Conservation (phyloP, 768 basidiomycete species). For the Agaricus blazei region DNA sequence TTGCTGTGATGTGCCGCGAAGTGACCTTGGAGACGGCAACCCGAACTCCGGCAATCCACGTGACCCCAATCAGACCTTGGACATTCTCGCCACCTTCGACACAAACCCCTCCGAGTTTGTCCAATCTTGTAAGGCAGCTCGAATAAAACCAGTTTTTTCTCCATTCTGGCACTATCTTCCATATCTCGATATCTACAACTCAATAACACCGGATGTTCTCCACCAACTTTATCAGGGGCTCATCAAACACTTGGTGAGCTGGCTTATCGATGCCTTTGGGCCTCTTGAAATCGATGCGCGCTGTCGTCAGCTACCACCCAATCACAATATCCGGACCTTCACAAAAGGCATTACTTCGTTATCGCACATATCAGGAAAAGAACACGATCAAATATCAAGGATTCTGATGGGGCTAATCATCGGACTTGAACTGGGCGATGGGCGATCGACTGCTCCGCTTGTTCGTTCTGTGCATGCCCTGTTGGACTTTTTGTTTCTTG, state of each 20-base stretch:
- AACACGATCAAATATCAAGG: slow-evolving; percentile 28
- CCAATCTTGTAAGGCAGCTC: background rate
- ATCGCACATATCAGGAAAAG: slow-evolving; percentile 25
- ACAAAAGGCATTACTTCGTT: slow-evolving; percentile 28
- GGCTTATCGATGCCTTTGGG: slow-evolving; percentile 14
- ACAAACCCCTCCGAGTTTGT: background rate
- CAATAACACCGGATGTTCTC: slow-evolving; percentile 41
- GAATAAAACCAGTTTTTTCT: background rate
- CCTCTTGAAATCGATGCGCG: slow-evolving; percentile 29
- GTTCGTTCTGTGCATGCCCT: slow-evolving; percentile 18
- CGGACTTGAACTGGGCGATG: slow-evolving; percentile 15
- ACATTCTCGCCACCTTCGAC: background rate
- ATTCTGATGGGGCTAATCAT: slow-evolving; percentile 27
- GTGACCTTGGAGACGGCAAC: slow-evolving; percentile 17
- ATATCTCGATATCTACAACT: slow-evolving; percentile 30
- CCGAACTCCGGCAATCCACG: background rate
- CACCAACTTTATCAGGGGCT: slow-evolving; percentile 19
- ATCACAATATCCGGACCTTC: slow-evolving; percentile 29
- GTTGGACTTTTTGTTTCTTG: slow-evolving; percentile 29
- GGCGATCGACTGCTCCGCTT: background rate
- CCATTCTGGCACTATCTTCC: background rate
- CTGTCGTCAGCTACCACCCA: slow-evolving; percentile 25
- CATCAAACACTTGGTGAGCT: slow-evolving; percentile 36
- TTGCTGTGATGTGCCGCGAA: slow-evolving; percentile 13
- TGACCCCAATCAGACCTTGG: slow-evolving; percentile 2